Conservation (phyloP, 2,329 filamentous ascomycete genomes). For the Aspergillus neoniger region DNA sequence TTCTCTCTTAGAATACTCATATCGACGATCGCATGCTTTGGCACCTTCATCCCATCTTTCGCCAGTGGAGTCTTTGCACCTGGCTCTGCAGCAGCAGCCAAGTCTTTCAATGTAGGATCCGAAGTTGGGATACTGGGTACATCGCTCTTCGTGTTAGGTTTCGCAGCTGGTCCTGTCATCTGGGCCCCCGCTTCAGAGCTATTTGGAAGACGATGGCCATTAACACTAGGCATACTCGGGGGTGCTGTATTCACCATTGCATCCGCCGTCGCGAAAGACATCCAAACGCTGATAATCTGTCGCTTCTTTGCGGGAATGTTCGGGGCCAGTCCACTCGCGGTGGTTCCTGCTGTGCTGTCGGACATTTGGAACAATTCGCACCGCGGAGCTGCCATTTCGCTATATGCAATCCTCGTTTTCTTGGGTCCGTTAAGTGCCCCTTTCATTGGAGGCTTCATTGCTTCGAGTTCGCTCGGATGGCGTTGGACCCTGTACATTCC, state of each 20-base stretch:
- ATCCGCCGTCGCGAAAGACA: constrained; percentile 43
- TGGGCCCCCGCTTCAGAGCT: constrained; percentile 65
- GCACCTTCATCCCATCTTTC: constrained; percentile 54
- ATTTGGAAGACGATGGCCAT: constrained; percentile 57
- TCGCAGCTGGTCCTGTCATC: constrained; percentile 54
- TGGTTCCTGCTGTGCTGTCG: constrained; percentile 46
- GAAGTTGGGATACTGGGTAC: constrained; percentile 49
- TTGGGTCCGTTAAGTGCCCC: constrained; percentile 55
- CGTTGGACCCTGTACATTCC: constrained; percentile 53
- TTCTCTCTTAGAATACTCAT: constrained; percentile 20
- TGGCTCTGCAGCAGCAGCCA: constrained; percentile 59
- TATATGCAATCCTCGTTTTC: constrained; percentile 56
- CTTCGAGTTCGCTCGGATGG: constrained; percentile 52
- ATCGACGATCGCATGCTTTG: constrained; percentile 39
- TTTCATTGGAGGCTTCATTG: constrained; percentile 57
- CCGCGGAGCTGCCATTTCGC: constrained; percentile 46
- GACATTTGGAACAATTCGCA: constrained; percentile 57
- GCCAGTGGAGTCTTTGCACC: constrained; percentile 66
- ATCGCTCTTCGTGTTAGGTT: constrained; percentile 52
- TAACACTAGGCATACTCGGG: constrained; percentile 41
- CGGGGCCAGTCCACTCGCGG: constrained; percentile 45
- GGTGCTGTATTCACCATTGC: constrained; percentile 49
- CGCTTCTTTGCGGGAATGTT: constrained; percentile 51
- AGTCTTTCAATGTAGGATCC: constrained; percentile 45
- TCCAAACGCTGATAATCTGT: constrained; percentile 44